A percentile compares a stretch with the other conserved stretches of the same genome.
Conservation (phyloP, 2,329 filamentous ascomycete genomes). For the Chaetomiaceae sp. region DNA sequence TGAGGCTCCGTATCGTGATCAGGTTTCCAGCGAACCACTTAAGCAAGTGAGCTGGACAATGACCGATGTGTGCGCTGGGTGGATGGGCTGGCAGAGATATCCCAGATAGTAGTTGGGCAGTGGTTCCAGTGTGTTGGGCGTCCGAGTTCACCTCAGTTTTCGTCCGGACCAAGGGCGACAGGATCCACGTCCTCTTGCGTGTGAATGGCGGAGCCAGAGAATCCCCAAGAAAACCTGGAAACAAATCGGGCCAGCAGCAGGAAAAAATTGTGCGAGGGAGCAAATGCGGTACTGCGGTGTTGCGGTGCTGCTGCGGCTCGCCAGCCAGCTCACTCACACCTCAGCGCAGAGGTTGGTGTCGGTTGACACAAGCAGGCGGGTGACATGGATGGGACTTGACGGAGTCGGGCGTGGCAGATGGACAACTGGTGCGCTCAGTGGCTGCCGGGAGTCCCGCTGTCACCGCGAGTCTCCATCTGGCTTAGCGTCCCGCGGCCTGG, state of each 20-base stretch:
- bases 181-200: no score
- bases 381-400: conserved; percentile 20
- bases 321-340: conserved; percentile 7
- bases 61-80: no score
- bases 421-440: conserved; percentile 10
- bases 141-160: no score
- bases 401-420: conserved; percentile 19
- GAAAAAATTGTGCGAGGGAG: conserved; percentile 8
- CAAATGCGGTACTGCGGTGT: conserved; percentile 3
- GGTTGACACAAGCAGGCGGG: background rate
- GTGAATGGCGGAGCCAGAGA: background rate
- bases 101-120: background rate
- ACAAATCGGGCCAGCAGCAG: conserved; percentile 2
- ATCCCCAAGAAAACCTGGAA: conserved; percentile 7
- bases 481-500: conserved; percentile 7
- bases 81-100: no score
- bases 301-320: conserved; percentile 10
- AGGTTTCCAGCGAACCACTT: background rate
- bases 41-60: no score
- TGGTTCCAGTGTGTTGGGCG: no score
- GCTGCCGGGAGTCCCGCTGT: conserved; percentile 7
- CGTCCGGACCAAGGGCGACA: no score
- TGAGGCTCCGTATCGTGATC: background rate
- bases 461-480: conserved; percentile 17
- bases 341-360: background rate